Percentiles rank a stretch among this genome's conserved stretches.
Conservation (phyloP, 441 rosid species). For the Eutrema salsugineum region DNA sequence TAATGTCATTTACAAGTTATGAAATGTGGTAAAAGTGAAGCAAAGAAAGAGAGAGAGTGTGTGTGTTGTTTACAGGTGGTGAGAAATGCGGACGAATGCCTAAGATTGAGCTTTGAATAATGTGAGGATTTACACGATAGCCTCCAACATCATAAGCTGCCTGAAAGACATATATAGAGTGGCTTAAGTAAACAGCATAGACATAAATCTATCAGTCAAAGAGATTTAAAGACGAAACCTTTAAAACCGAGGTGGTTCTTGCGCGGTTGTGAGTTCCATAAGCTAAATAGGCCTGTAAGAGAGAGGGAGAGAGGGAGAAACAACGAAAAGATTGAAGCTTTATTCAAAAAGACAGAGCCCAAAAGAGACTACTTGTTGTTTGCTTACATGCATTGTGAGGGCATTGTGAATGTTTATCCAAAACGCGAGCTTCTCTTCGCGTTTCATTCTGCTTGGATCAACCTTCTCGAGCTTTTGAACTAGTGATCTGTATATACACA, state of each 20-base stretch:
- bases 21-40: background rate
- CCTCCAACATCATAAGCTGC: slow-evolving; percentile 88
- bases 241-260: slow-evolving; percentile 46
- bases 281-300: slow-evolving; percentile 73
- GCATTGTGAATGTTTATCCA: slow-evolving; percentile 86
- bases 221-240: slow-evolving; percentile 42
- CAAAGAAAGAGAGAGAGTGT: background rate
- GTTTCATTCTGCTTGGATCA: slow-evolving; percentile 72
- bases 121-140: slow-evolving; percentile 51
- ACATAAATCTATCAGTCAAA: slow-evolving; percentile 42
- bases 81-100: slow-evolving; percentile 61
- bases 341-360: background rate
- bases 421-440: slow-evolving; percentile 76
- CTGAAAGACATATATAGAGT: slow-evolving; percentile 35
- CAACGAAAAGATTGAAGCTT: background rate
- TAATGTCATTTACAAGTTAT: background rate
- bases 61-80: slow-evolving; percentile 47
- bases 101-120: slow-evolving; percentile 62
- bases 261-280: slow-evolving; percentile 52
- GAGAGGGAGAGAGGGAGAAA: slow-evolving; percentile 8
- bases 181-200: slow-evolving; percentile 5
- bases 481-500: slow-evolving; percentile 46
- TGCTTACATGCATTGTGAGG: slow-evolving; percentile 74
- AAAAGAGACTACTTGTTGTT: background rate
- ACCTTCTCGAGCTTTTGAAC: slow-evolving; percentile 71